phyloP scores from a whole-genome alignment of 1,284 basidiomycete genomes.

The Sporisorium graminicola region DNA sequence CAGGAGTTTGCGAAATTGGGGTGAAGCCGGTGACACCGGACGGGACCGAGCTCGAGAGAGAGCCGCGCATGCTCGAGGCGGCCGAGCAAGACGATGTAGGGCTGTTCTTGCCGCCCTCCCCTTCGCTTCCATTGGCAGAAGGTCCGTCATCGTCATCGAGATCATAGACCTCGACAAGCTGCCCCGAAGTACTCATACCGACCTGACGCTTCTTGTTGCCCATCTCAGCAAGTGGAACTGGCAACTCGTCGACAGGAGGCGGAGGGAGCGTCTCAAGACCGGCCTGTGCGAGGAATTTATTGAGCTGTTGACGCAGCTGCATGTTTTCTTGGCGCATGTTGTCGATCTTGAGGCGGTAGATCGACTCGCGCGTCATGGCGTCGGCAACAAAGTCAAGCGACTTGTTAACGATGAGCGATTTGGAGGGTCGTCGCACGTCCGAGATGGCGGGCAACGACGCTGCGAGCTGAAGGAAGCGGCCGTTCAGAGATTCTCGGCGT shows the following conservation, averaged over 20 bases:
- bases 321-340: conserved; percentile 51
- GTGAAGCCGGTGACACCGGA: conserved; percentile 32
- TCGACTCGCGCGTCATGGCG: conserved; percentile 54
- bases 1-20: conserved; percentile 27
- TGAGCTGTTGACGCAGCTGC: conserved; percentile 56
- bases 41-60: conserved; percentile 32
- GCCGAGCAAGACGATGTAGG: conserved; percentile 39
- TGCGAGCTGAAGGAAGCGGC: conserved; percentile 61
- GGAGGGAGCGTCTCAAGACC: conserved; percentile 47
- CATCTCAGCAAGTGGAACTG: conserved; percentile 45
- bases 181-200: conserved; percentile 5
- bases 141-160: conserved; percentile 49
- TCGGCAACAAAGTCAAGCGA: conserved; percentile 62
- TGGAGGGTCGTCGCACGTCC: conserved; percentile 59
- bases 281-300: conserved; percentile 49
- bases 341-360: conserved; percentile 57
- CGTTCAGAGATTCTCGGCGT: conserved; percentile 61
- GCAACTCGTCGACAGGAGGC: conserved; percentile 39
- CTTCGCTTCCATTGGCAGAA: conserved; percentile 42
- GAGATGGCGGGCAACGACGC: conserved; percentile 57
- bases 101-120: conserved; percentile 43
- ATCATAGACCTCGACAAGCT: conserved; percentile 33
- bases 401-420: conserved; percentile 65
- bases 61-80: conserved; percentile 34
- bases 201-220: conserved; percentile 43